phyloP scores from a whole-genome alignment of 805 yeast genomes.

The Teunomyces tritomae region DNA sequence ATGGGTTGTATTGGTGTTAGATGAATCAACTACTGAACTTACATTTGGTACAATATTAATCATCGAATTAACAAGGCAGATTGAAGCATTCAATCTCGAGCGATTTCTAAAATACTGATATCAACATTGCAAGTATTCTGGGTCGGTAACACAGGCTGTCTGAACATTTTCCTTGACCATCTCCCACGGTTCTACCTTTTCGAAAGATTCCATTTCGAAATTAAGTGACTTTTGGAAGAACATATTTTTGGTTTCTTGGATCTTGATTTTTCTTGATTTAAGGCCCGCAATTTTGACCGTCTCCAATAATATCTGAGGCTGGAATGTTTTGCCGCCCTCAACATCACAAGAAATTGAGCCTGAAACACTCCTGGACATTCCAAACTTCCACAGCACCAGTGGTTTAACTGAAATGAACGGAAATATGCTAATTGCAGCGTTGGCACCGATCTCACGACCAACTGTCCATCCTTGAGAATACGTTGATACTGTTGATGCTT shows the following conservation, averaged over 20 bases:
- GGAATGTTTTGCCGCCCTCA: background rate
- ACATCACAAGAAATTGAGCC: conserved; percentile 1
- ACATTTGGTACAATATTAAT: too few relatives aligned
- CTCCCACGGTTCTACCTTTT: background rate
- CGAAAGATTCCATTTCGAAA: background rate
- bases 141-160: conserved; percentile 1
- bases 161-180: background rate
- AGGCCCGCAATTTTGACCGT: background rate
- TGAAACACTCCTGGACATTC: background rate
- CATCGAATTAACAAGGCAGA: too few relatives aligned
- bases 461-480: conserved; percentile 1
- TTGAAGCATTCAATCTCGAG: too few relatives aligned
- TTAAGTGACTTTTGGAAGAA: background rate
- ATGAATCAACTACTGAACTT: too few relatives aligned
- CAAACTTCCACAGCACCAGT: background rate
- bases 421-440: background rate
- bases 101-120: background rate
- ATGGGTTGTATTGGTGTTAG: too few relatives aligned
- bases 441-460: background rate
- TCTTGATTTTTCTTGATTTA: background rate
- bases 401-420: background rate
- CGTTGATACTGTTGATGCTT: background rate
- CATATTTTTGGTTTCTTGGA: background rate
- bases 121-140: background rate
- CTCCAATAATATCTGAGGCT: conserved; percentile 1